Evolutionary conservation across 2,329 filamentous ascomycete genomes (phyloP), one percentile per base, ranked within the genome.

Genomic region (Blastomyces gilchristii): DNA sequence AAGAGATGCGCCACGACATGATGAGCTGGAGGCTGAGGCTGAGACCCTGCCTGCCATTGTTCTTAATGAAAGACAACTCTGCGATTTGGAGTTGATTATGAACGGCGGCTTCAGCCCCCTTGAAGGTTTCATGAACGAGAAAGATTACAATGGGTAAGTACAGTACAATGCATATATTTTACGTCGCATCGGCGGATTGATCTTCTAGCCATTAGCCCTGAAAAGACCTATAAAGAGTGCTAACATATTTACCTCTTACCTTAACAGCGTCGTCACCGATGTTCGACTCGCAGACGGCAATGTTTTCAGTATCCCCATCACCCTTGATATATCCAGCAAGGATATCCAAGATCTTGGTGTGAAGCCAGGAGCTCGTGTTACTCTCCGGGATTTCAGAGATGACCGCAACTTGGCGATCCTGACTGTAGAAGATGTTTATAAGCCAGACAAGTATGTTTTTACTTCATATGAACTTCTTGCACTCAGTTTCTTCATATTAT

Each of bases 81-180:
- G 94, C 80, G 94, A 99, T 83, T 84, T 99, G 69, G 94, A 99
- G 80, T 80, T 99, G 78, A 91, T 99, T 73, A 87, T 99, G 77
- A 97, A 91, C 78, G 94, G 94, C 75, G 94, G 94, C 68, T 99
- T 99, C 82, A 97, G 92, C 68, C 94, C 94, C 64, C 85, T 99
- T 50, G 93, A 99, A 85, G 94, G 92, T 73, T 99, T 99, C 82
- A 88, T 99, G 89, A 96, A 85, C 77, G 87, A 99, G 83, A 88
- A 91, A 79, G 94, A 99, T 79, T 99, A 96, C 83, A 89, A 96
- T 78, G 87, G 89, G 90, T 93, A 84, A 69, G 83, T n/a, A 49
- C 22, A 49, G 14, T 12, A 50, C 28, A 7, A 53, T 53, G 4
- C 50, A 34, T 37, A 77, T 37, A 67, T 45, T 22, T 45, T 45